These are phyloP conservation scores for Colletotrichum phormii DNA, from an alignment of 2,329 filamentous ascomycete genomes.

Conservation along the genomic window DNA sequence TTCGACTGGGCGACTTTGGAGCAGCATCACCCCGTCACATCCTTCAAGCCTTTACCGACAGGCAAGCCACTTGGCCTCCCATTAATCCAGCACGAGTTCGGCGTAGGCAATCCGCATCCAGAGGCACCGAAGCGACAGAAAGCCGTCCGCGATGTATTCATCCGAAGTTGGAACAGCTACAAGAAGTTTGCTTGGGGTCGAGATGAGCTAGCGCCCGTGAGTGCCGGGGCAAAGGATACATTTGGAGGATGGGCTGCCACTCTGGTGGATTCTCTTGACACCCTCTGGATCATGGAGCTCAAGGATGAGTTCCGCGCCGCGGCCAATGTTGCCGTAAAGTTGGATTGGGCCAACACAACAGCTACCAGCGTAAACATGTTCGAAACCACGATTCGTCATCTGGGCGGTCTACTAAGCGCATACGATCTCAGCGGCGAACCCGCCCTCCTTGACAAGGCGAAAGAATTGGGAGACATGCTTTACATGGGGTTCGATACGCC, in stretches of 20 bases:
- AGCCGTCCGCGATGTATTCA: constrained; percentile 48
- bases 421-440: constrained; percentile 72
- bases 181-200: constrained; percentile 56
- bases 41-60: constrained; percentile 46
- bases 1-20: constrained; percentile 46
- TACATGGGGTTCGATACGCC: constrained; percentile 76
- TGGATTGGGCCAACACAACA: constrained; percentile 64
- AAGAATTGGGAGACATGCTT: constrained; percentile 72
- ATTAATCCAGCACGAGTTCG: constrained; percentile 52
- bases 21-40: constrained; percentile 44
- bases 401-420: constrained; percentile 76
- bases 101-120: constrained; percentile 46
- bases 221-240: constrained; percentile 50
- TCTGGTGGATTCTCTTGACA: constrained; percentile 60
- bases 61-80: constrained; percentile 43
- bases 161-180: constrained; percentile 55
- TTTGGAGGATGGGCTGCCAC: constrained; percentile 63
- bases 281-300: constrained; percentile 66
- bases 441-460: constrained; percentile 70
- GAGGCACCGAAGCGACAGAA: constrained; percentile 38
- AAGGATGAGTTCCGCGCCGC: constrained; percentile 62
- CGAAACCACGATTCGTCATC: constrained; percentile 78
- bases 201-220: constrained; percentile 58
- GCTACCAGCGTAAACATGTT: constrained; percentile 69
- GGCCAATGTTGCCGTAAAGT: constrained; percentile 52